Evolutionary conservation across 2,329 filamentous ascomycete species (phyloP).

Genomic region (Tolypocladium sp.): DNA sequence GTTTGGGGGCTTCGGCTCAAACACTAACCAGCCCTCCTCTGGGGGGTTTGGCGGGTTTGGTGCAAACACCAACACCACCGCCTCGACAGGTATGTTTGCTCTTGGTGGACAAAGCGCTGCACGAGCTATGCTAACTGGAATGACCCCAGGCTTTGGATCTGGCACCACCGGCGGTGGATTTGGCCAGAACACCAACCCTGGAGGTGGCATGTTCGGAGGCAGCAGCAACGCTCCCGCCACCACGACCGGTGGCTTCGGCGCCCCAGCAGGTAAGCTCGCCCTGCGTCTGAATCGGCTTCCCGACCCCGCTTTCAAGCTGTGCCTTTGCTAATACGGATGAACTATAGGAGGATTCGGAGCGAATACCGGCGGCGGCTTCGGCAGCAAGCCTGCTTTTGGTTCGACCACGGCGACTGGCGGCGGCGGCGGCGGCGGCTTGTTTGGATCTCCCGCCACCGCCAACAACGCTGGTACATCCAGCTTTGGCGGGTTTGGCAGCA

Average conservation of each 20-base stretch:
- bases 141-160: constrained; percentile 21
- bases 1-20: constrained; percentile 50
- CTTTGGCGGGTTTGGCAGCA: constrained; percentile 31
- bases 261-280: constrained; percentile 19
- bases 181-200: constrained; percentile 26
- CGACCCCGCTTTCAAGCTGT: neutral
- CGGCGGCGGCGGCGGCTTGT: constrained; percentile 32
- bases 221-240: constrained; percentile 12
- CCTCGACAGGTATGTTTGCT: constrained; percentile 41
- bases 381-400: constrained; percentile 45
- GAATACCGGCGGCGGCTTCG: constrained; percentile 25
- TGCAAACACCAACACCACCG: constrained; percentile 27
- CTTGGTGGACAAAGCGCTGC: constrained; percentile 6
- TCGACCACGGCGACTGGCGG: constrained; percentile 24
- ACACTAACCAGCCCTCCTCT: constrained; percentile 26
- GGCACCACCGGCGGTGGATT: constrained; percentile 30
- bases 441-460: constrained; percentile 30
- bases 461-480: constrained; percentile 25
- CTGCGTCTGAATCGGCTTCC: neutral
- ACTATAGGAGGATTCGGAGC: constrained; percentile 27
- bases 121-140: constrained; percentile 13
- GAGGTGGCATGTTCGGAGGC: constrained; percentile 36
- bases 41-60: constrained; percentile 51
- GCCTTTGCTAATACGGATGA: constrained; percentile 8
- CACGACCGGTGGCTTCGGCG: constrained; percentile 21